A percentile compares a stretch with the other conserved stretches of the same genome.
phyloP scores from a whole-genome alignment of 1,284 basidiomycete species.

The Sanghuangporus baumii region DNA sequence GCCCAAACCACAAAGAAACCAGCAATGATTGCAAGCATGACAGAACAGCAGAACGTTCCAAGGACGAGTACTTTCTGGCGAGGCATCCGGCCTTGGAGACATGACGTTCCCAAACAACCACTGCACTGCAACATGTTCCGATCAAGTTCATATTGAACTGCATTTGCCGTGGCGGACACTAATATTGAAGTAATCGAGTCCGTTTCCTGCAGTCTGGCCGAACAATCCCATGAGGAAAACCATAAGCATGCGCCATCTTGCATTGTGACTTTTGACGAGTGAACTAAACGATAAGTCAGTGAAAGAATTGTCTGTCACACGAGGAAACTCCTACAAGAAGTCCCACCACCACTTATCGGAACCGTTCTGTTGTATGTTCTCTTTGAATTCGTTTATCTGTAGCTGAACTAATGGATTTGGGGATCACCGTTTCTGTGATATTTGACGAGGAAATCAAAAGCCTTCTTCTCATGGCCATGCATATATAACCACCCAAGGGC shows the following conservation, averaged over 20 bases:
- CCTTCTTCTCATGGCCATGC: conserved; percentile 25
- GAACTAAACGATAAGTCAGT: not conserved
- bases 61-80: conserved; percentile 12
- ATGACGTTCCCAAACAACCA: conserved; percentile 9
- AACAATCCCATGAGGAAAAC: conserved; percentile 27
- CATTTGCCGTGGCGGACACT: conserved; percentile 16
- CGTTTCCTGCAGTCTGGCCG: conserved; percentile 19
- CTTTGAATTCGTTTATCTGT: conserved; percentile 39
- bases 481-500: conserved; percentile 25
- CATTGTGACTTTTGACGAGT: conserved; percentile 18
- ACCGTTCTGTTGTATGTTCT: conserved; percentile 35
- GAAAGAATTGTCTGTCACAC: conserved; percentile 16
- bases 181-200: conserved; percentile 15
- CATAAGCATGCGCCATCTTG: conserved; percentile 24
- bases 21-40: conserved; percentile 25
- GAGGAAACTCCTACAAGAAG: conserved; percentile 21
- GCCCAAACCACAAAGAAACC: conserved; percentile 26
- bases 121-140: conserved; percentile 13
- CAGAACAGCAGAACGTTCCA: conserved; percentile 7
- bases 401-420: conserved; percentile 28
- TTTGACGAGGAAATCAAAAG: conserved; percentile 23
- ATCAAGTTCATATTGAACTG: conserved; percentile 35
- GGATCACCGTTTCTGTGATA: conserved; percentile 27
- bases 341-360: conserved; percentile 45
- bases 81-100: conserved; percentile 15